Base-by-base conservation (phyloP, 768 basidiomycete genomes). In the Trametes cingulata region DNA sequence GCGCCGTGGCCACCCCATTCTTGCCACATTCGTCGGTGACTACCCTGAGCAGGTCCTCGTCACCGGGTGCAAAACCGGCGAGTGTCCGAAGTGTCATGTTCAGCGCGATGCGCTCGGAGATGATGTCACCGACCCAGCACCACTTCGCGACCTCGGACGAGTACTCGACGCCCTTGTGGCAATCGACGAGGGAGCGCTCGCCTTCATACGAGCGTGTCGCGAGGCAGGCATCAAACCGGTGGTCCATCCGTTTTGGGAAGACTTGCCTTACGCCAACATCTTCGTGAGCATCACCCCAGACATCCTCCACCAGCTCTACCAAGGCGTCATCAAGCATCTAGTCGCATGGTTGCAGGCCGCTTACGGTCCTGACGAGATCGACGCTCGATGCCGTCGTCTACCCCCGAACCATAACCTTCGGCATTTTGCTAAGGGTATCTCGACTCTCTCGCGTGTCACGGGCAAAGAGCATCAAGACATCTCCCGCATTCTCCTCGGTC, bases 281-380 rank as follows among this genome's bases (percentile, higher is more conserved):
- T 69, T 63, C 46, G 42, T 12, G 1, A 43, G 67, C 1, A 69
- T 72, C 42, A 68, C 67, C 6, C 67, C 71, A 1, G 71, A 74
- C 40, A 58, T 72, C 29, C 66, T 74, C 2, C 72, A 74, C 51
- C 72, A 73, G 40, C 48, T 73, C 0, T 62, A 64, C 25, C 71
- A 73, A 55, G 71, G 72, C 6, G 48, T 73, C 12, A 25, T 72
- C 56, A 72, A 72, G 47, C 67, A 72, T 51, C 36, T 71, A 0
- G 27, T 72, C 22, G 13, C 58, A 3, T 72, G 72, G 72, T 8
- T 71, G 12, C 19, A 47, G 22, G 12, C 43, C 2, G 64, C 62
- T 6, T 67, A 52, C 19, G 58, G 62, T 0, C 7, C 27, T 0
- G 52, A 37, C 0, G 68, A 67, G 42, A 36, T 71, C 13, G 65